Conservation (phyloP, 2,329 filamentous ascomycete genomes). For the Trichoderma harzianum region DNA sequence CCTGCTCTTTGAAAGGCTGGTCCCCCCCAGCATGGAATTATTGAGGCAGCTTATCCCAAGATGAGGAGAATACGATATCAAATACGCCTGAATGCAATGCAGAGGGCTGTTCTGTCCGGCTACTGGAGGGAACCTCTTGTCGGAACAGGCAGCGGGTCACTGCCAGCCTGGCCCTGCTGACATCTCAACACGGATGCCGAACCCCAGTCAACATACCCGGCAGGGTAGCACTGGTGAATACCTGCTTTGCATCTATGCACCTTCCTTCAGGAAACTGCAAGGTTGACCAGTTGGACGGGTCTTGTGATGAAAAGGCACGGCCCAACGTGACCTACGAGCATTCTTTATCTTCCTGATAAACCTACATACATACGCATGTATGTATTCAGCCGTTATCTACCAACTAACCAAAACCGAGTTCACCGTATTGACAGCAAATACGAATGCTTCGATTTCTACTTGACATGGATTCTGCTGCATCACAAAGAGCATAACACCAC, state of each 20-base stretch:
- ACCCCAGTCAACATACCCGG: neutral
- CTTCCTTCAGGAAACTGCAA: neutral
- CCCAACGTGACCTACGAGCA: neutral
- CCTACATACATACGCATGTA: neutral
- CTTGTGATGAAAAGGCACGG: neutral
- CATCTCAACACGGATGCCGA: neutral
- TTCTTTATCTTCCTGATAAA: neutral
- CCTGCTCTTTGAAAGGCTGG: neutral
- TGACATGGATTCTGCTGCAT: neutral
- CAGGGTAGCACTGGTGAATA: neutral
- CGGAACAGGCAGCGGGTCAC: neutral
- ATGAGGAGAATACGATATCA: neutral
- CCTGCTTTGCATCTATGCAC: neutral
- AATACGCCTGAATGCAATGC: neutral
- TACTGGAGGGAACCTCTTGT: neutral
- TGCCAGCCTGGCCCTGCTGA: constrained; percentile 1
- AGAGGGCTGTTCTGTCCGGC: neutral
- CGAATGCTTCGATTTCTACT: neutral
- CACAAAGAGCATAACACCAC: neutral
- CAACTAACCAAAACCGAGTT: neutral
- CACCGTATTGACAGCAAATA: neutral
- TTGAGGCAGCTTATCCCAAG: neutral
- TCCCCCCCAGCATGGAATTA: neutral
- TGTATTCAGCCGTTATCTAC: neutral
- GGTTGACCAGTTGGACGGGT: neutral